Conservation (phyloP, 2,329 filamentous ascomycete genomes). For the Orbilia javanica region DNA sequence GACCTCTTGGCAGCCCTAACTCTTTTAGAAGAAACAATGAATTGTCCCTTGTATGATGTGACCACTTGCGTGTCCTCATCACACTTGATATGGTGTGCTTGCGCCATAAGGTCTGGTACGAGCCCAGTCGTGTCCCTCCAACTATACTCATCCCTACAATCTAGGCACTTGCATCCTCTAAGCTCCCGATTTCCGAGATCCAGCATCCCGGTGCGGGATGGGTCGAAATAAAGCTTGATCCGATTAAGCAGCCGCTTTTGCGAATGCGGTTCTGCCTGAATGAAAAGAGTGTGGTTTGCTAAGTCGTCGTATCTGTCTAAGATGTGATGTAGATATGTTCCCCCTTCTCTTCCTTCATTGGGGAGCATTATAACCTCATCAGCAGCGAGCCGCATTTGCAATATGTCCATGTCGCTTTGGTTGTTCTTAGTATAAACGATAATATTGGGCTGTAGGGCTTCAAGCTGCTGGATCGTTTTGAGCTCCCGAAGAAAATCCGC, state of each 20-base stretch:
- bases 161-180: constrained; percentile 65
- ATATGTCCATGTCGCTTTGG: constrained; percentile 32
- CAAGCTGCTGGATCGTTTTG: constrained; percentile 37
- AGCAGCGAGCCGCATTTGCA: constrained; percentile 43
- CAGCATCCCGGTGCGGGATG: constrained; percentile 67
- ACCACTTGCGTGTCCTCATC: constrained; percentile 63
- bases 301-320: constrained; percentile 66
- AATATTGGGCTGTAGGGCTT: constrained; percentile 54
- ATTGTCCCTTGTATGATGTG: constrained; percentile 68
- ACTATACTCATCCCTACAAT: constrained; percentile 66
- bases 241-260: constrained; percentile 64
- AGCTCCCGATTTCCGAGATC: constrained; percentile 65
- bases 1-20: constrained; percentile 65
- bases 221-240: constrained; percentile 65
- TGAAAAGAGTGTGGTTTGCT: constrained; percentile 68
- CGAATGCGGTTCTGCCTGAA: constrained; percentile 67
- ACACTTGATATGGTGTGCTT: constrained; percentile 62
- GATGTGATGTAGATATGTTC: constrained; percentile 68
- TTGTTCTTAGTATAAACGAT: constrained; percentile 60
- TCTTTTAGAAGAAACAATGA: constrained; percentile 67
- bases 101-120: constrained; percentile 65
- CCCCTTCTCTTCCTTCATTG: constrained; percentile 67
- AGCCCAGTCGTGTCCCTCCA: constrained; percentile 66
- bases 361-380: constrained; percentile 61
- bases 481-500: constrained; percentile 47